Conservation (phyloP, 176 grass and related monocot genomes). For the Juncus effusus region DNA sequence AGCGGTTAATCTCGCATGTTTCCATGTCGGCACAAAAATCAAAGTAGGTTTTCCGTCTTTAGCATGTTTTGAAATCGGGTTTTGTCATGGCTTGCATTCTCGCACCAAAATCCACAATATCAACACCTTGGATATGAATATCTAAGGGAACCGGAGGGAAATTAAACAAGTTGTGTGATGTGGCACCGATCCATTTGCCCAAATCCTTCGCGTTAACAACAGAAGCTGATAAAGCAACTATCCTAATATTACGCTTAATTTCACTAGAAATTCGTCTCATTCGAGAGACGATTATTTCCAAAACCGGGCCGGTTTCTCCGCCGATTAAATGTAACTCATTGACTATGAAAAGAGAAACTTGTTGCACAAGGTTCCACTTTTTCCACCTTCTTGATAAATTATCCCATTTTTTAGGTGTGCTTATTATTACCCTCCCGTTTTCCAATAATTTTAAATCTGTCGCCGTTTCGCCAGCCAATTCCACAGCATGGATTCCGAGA, state of each 20-base stretch:
- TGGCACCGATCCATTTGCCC: slow-evolving; percentile 71
- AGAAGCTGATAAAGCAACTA: slow-evolving; percentile 81
- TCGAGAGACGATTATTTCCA: slow-evolving; percentile 72
- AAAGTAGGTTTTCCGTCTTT: slow-evolving; percentile 71
- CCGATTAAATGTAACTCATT: slow-evolving; percentile 85
- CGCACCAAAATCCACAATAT: slow-evolving; percentile 78
- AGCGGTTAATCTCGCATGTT: slow-evolving; percentile 72
- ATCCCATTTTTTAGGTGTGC: slow-evolving; percentile 92
- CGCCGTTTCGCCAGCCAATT: slow-evolving; percentile 74
- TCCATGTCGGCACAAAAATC: slow-evolving; percentile 69
- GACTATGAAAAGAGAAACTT: slow-evolving; percentile 78
- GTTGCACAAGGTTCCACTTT: slow-evolving; percentile 65
- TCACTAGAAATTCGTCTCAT: slow-evolving; percentile 80
- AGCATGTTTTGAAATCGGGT: slow-evolving; percentile 64
- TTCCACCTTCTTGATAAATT: slow-evolving; percentile 70
- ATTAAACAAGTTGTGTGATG: slow-evolving; percentile 77
- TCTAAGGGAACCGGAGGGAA: slow-evolving; percentile 83
- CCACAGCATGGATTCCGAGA: slow-evolving; percentile 52
- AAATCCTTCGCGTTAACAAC: slow-evolving; percentile 85
- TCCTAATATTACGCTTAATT: slow-evolving; percentile 65
- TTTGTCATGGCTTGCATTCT: slow-evolving; percentile 92
- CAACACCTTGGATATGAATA: slow-evolving; percentile 82
- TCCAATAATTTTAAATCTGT: slow-evolving; percentile 79
- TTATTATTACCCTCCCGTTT: slow-evolving; percentile 83
- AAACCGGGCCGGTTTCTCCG: slow-evolving; percentile 59